A percentile compares a stretch with the other conserved stretches of the same genome.
phyloP scores from a whole-genome alignment of 2,329 filamentous ascomycete genomes.

The Aspergillus caelatus region DNA sequence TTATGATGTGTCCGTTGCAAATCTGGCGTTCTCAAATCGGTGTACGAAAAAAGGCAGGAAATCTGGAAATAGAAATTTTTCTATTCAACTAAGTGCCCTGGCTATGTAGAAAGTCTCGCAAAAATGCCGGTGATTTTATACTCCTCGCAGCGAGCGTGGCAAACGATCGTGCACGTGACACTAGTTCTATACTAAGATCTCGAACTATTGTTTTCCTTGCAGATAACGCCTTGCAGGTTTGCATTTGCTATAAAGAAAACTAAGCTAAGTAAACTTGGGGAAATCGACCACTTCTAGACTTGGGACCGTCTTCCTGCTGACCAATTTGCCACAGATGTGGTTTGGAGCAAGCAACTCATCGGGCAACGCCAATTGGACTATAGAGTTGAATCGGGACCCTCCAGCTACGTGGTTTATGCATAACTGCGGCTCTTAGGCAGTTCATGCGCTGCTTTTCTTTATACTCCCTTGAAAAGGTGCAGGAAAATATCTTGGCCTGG shows the following conservation, averaged over 20 bases:
- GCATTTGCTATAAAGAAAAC: not conserved
- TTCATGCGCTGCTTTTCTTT: not conserved
- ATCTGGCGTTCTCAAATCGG: conserved; percentile 42
- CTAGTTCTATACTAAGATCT: not conserved
- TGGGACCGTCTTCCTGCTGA: not conserved
- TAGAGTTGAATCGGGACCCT: not conserved
- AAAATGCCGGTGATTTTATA: not conserved
- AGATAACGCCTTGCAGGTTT: not conserved
- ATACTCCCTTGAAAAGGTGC: not conserved
- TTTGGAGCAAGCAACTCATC: not conserved
- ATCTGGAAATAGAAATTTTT: conserved; percentile 24
- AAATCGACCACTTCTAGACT: not conserved
- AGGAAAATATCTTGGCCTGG: not conserved
- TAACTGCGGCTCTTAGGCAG: not conserved
- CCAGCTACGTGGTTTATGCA: not conserved
- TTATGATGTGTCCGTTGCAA: conserved; percentile 40
- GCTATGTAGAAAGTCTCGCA: not conserved
- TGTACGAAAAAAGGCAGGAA: conserved; percentile 46
- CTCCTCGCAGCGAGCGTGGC: not conserved
- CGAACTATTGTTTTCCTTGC: not conserved
- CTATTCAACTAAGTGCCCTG: conserved; percentile 10
- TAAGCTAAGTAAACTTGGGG: not conserved
- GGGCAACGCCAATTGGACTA: not conserved
- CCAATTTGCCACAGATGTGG: no score
- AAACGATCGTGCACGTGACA: not conserved